Conservation (phyloP, 2,329 filamentous ascomycete species). For the Arachnomyces sp. region DNA sequence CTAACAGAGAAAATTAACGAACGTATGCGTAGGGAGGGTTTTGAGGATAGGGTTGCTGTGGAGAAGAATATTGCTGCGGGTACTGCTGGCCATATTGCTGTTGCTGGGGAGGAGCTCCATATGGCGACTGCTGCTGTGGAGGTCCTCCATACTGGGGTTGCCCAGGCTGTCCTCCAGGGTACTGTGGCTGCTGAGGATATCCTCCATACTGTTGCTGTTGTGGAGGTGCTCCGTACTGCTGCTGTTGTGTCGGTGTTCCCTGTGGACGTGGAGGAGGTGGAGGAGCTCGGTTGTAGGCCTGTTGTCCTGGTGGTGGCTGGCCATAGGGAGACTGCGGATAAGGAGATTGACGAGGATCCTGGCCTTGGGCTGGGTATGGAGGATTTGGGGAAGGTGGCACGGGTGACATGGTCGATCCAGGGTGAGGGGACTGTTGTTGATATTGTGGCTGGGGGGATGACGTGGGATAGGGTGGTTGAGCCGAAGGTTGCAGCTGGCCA, state of each 20-base stretch:
- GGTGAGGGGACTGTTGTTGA: conserved; percentile 28
- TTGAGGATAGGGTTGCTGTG: conserved; percentile 25
- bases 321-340: conserved; percentile 24
- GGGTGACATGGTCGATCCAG: conserved; percentile 26
- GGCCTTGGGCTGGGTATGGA: conserved; percentile 17
- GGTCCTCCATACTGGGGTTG: conserved; percentile 34
- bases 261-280: conserved; percentile 19
- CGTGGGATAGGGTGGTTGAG: conserved; percentile 31
- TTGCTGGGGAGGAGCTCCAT: conserved; percentile 23
- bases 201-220: conserved; percentile 20
- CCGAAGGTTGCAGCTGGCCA: conserved; percentile 24
- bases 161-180: conserved; percentile 17
- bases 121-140: conserved; percentile 32
- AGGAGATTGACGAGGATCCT: conserved; percentile 11
- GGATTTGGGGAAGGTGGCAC: conserved; percentile 22
- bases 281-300: conserved; percentile 5
- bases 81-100: conserved; percentile 25
- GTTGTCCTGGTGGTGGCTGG: conserved; percentile 3
- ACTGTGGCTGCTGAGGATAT: conserved; percentile 21
- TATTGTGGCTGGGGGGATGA: conserved; percentile 20
- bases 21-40: conserved; percentile 25
- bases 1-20: conserved; percentile 12
- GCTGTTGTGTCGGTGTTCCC: conserved; percentile 27
- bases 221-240: conserved; percentile 4
- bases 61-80: conserved; percentile 27